These are phyloP conservation scores for Cryptococcus deneoformans DNA, from an alignment of 1,284 basidiomycete species.

Conservation along the genomic window DNA sequence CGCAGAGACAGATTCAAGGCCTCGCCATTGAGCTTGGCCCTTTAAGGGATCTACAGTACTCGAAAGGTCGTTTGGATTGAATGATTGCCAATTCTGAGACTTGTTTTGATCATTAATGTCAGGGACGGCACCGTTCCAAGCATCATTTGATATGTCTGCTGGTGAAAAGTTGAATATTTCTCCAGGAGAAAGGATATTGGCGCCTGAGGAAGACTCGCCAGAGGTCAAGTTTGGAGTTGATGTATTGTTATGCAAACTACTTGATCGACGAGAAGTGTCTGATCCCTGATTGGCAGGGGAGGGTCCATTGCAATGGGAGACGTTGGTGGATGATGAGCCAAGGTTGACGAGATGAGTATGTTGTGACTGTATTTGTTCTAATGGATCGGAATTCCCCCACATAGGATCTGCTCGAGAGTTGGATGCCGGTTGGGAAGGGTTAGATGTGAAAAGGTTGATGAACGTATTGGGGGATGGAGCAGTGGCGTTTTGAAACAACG, in stretches of 20 bases:
- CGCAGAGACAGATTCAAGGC: too few species aligned
- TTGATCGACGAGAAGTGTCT: constrained; percentile 11
- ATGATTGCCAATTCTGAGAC: too few species aligned
- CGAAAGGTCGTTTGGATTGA: too few species aligned
- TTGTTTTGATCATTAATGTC: not conserved
- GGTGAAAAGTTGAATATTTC: constrained; percentile 43
- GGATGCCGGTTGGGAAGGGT: not conserved
- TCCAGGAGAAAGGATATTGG: constrained; percentile 31
- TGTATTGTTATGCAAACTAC: not conserved
- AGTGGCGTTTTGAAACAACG: constrained; percentile 1
- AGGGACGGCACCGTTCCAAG: not conserved
- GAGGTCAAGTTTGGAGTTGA: not conserved
- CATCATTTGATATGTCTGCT: constrained; percentile 1
- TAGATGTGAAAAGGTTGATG: constrained; percentile 37
- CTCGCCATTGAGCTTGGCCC: too few species aligned
- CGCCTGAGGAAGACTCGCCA: constrained; percentile 6
- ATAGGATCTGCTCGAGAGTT: not conserved
- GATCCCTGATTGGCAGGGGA: not conserved
- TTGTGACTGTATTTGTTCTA: not conserved
- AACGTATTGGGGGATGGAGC: constrained; percentile 40
- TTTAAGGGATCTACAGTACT: too few species aligned
- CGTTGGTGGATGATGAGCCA: not conserved
- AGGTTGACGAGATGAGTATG: not conserved
- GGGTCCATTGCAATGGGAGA: not conserved
- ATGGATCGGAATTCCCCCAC: not conserved